Conservation (phyloP, 176 grass and related monocot species). For the Saccharum officinarum region DNA sequence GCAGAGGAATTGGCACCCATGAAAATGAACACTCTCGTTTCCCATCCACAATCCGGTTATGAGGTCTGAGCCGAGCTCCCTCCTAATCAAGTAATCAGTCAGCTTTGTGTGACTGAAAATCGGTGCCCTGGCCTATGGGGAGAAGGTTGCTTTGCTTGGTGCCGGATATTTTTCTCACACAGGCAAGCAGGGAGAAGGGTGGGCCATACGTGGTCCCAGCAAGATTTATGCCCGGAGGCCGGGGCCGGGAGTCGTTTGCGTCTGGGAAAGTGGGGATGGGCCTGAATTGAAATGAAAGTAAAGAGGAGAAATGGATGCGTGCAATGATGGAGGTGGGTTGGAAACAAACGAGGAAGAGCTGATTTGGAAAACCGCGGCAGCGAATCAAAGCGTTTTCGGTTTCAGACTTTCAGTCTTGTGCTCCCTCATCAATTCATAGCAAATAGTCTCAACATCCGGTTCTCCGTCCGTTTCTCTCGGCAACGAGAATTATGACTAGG, state of each 20-base stretch:
- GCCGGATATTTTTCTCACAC: slow-evolving; percentile 2
- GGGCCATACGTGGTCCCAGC: background rate
- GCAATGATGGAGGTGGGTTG: slow-evolving; percentile 12
- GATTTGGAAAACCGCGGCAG: slow-evolving; percentile 13
- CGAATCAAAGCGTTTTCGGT: background rate
- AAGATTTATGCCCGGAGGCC: slow-evolving; percentile 1
- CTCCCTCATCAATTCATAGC: background rate
- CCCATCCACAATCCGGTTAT: background rate
- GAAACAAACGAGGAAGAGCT: background rate
- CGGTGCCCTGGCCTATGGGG: background rate
- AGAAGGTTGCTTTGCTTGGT: background rate
- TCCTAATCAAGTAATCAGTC: background rate
- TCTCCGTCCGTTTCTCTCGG: background rate
- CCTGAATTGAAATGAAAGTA: background rate
- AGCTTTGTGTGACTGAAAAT: background rate
- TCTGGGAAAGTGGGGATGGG: background rate
- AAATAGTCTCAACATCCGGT: background rate
- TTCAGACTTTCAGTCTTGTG: background rate
- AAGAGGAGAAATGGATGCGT: background rate
- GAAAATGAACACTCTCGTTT: background rate
- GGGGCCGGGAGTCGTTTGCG: background rate
- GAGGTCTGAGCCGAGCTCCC: background rate
- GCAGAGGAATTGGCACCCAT: background rate
- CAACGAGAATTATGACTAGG: background rate
- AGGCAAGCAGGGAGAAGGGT: background rate